Conservation (phyloP, 495 filamentous ascomycete species). For the Aspergillus incahuasiensis region DNA sequence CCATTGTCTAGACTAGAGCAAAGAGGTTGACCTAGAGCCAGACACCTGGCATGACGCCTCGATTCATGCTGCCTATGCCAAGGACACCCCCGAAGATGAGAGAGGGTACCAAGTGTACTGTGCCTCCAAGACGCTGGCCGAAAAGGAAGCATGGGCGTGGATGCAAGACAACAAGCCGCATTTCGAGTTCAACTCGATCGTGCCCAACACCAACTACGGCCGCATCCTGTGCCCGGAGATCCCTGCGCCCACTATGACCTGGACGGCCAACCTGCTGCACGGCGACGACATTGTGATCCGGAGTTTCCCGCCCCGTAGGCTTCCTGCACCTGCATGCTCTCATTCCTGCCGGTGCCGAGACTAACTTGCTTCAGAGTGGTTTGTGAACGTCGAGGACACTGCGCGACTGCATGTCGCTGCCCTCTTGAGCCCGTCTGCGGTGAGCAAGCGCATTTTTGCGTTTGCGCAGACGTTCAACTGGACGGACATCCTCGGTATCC, state of each 20-base stretch:
- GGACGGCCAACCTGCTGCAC: conserved; percentile 19
- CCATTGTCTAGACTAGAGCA: neutral
- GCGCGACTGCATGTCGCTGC: conserved; percentile 45
- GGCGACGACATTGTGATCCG: conserved; percentile 18
- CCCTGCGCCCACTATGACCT: conserved; percentile 20
- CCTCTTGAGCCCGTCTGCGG: conserved; percentile 36
- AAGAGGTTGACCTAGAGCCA: neutral
- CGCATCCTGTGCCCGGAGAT: conserved; percentile 25
- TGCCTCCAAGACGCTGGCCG: conserved; percentile 51
- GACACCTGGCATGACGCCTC: conserved; percentile 45
- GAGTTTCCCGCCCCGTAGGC: conserved; percentile 22
- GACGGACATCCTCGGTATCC: conserved; percentile 15
- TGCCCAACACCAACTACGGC: conserved; percentile 36
- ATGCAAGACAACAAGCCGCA: conserved; percentile 40
- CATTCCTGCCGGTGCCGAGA: neutral
- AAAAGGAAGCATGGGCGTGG: conserved; percentile 51
- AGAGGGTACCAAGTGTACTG: conserved; percentile 44
- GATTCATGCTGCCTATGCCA: conserved; percentile 37
- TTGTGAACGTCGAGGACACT: conserved; percentile 46
- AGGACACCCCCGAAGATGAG: neutral
- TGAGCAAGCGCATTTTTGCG: conserved; percentile 42
- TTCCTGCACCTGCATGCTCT: neutral
- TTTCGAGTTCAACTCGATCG: conserved; percentile 48
- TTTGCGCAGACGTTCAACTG: conserved; percentile 17
- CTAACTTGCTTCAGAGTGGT: conserved; percentile 25